Conservation (phyloP, 768 basidiomycete genomes). For the Atractiella rhizophila region DNA sequence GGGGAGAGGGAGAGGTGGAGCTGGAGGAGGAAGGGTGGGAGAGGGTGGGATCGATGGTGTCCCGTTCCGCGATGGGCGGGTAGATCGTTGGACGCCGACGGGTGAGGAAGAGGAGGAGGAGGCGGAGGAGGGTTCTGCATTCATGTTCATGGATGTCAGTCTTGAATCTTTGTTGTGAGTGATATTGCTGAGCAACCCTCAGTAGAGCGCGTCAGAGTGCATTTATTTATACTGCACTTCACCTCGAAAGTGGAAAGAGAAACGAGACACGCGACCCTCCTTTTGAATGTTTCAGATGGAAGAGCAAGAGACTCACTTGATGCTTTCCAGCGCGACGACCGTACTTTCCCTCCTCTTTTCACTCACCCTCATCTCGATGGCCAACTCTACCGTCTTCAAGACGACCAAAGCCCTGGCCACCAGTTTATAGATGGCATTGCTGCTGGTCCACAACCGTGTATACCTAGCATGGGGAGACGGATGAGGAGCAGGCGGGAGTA, state of each 20-base stretch:
- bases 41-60: too few species aligned
- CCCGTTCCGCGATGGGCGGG: too few species aligned
- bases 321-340: constrained; percentile 45
- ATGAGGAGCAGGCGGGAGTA: constrained; percentile 29
- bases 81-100: too few species aligned
- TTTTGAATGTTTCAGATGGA: not conserved
- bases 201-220: too few species aligned
- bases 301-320: constrained; percentile 39
- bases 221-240: too few species aligned
- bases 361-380: constrained; percentile 61
- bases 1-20: too few species aligned
- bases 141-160: too few species aligned
- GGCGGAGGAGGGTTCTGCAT: not conserved
- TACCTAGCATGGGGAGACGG: constrained; percentile 48
- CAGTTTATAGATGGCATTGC: constrained; percentile 46
- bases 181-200: too few species aligned
- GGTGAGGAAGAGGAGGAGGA: not conserved
- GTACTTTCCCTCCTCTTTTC: constrained; percentile 43
- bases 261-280: not conserved
- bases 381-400: constrained; percentile 52
- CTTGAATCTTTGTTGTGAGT: too few species aligned
- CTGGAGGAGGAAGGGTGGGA: too few species aligned
- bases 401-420: constrained; percentile 41
- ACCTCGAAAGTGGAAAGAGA: not conserved
- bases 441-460: constrained; percentile 62